Evolutionary conservation across 768 basidiomycete genomes (phyloP).

Genomic region (Phanerochaete carnosa): DNA sequence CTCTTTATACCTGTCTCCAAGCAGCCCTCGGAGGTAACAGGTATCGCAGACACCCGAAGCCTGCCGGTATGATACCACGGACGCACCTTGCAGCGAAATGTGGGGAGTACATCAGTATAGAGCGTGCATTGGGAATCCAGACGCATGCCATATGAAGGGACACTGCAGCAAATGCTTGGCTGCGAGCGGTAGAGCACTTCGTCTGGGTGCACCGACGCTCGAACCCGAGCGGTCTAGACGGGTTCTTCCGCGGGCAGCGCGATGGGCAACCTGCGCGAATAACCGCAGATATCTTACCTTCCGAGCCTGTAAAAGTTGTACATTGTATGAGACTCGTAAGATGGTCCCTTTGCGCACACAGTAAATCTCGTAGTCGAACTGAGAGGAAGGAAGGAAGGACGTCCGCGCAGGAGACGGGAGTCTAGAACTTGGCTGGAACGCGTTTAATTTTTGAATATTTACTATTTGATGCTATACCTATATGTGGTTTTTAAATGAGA

Average conservation of each 20-base stretch:
- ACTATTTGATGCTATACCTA: background rate
- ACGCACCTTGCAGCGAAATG: background rate
- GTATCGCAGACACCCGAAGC: constrained; percentile 1
- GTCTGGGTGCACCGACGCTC: constrained; percentile 2
- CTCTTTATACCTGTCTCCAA: background rate
- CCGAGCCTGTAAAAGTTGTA: background rate
- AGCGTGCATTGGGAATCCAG: background rate
- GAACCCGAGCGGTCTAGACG: constrained; percentile 6
- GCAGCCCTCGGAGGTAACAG: background rate
- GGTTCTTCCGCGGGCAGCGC: background rate
- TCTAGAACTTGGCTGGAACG: background rate
- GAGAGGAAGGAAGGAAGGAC: no score
- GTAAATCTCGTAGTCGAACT: no score
- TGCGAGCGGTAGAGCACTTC: background rate
- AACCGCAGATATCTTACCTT: background rate
- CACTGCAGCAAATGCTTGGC: background rate
- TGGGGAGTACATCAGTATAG: background rate
- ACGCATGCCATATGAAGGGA: background rate
- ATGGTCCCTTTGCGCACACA: no score
- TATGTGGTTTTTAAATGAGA: background rate
- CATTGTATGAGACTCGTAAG: no score
- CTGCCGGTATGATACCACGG: constrained; percentile 6
- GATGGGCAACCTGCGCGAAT: background rate
- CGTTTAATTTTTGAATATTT: background rate
- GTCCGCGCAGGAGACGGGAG: background rate